Conservation (phyloP, 257 asterid species). For the Nicotiana noctiflora region DNA sequence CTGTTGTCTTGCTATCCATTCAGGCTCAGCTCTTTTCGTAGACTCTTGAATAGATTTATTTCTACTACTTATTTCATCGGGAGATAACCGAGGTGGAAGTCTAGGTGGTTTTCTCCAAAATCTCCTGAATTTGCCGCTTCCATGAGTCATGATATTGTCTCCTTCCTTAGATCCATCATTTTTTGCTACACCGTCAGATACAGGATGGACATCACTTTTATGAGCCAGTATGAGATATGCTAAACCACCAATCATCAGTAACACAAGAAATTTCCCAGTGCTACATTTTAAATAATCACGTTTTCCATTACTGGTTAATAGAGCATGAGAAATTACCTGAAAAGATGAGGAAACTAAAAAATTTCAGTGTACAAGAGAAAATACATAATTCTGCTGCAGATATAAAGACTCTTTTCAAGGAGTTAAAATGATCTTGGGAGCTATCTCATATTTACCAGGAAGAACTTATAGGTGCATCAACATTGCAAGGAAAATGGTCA, state of each 20-base stretch:
- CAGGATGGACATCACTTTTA: slow-evolving; percentile 27
- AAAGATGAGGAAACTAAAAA: slow-evolving; percentile 8
- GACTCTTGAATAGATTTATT: slow-evolving; percentile 32
- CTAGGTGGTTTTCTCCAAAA: slow-evolving; percentile 80
- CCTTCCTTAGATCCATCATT: slow-evolving; percentile 41
- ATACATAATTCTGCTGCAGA: background rate
- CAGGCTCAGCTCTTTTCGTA: slow-evolving; percentile 30
- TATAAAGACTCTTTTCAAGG: background rate
- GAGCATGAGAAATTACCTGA: slow-evolving; percentile 66
- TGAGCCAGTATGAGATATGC: slow-evolving; percentile 55
- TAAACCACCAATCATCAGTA: slow-evolving; percentile 67
- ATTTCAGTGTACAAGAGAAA: slow-evolving; percentile 10
- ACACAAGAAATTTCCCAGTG: slow-evolving; percentile 69
- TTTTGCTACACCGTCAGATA: slow-evolving; percentile 28
- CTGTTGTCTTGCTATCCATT: slow-evolving; percentile 64
- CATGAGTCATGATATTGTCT: slow-evolving; percentile 32
- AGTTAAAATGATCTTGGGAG: background rate
- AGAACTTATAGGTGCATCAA: background rate
- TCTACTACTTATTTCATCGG: slow-evolving; percentile 64
- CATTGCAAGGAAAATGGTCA: background rate
- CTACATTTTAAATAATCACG: slow-evolving; percentile 60
- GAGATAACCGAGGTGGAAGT: slow-evolving; percentile 83
- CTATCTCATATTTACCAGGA: background rate
- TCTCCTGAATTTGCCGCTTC: slow-evolving; percentile 41
- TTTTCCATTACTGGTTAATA: slow-evolving; percentile 36